phyloP scores from a whole-genome alignment of 371 early-diverging fungal genomes.

The Synchytrium microbalum region DNA sequence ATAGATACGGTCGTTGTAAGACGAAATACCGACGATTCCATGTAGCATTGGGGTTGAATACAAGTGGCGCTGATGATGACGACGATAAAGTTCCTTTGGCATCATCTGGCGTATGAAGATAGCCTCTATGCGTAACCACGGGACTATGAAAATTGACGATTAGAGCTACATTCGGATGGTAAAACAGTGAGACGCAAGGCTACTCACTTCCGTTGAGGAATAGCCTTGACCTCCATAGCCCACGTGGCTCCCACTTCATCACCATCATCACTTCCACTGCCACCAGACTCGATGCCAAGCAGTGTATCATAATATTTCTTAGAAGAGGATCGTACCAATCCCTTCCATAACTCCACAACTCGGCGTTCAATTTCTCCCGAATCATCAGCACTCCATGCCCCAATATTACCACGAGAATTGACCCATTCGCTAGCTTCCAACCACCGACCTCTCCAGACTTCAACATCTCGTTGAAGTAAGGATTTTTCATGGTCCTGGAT shows the following conservation, averaged over 20 bases:
- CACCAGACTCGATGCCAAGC: not conserved
- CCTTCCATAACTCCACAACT: slow-evolving; percentile 3
- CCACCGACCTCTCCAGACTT: slow-evolving; percentile 16
- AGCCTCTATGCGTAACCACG: not conserved
- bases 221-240: not conserved
- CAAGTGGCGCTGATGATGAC: slow-evolving; percentile 49
- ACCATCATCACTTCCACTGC: not conserved
- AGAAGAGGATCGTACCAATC: slow-evolving; percentile 8
- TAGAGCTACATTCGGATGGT: not conserved
- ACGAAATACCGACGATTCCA: slow-evolving; percentile 82
- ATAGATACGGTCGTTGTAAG: slow-evolving; percentile 77
- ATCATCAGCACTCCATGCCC: not conserved
- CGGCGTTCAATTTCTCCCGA: not conserved
- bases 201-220: not conserved
- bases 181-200: not conserved
- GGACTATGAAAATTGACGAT: not conserved
- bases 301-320: not conserved
- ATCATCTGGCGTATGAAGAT: not conserved
- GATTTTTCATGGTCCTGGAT: slow-evolving; percentile 35
- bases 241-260: not conserved
- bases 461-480: slow-evolving; percentile 39
- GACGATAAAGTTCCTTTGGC: slow-evolving; percentile 24
- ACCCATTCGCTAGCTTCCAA: not conserved
- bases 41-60: slow-evolving; percentile 48
- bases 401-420: not conserved